A percentile compares a stretch with the other conserved stretches of the same genome.
Evolutionary conservation across 306 rosid genomes (phyloP).

Genomic region (Fragaria vesca): DNA sequence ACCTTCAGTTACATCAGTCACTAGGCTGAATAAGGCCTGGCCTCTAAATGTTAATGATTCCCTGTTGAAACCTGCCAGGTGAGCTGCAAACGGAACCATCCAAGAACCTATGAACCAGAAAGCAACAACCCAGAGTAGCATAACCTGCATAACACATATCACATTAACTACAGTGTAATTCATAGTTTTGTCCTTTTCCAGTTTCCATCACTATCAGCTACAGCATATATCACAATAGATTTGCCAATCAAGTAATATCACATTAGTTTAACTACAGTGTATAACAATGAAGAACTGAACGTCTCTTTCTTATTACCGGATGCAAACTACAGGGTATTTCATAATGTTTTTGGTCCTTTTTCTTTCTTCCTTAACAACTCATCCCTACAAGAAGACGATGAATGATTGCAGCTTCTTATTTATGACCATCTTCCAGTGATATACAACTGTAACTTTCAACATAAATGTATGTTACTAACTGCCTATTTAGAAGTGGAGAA

Average conservation of each 20-base stretch:
- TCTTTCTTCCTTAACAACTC: neutral
- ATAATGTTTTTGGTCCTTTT: neutral
- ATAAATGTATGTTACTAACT: slow-evolving; percentile 3
- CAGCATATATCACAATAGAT: neutral
- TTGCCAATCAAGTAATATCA: neutral
- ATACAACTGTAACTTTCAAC: neutral
- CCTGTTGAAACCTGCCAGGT: slow-evolving; percentile 67
- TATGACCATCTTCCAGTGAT: neutral
- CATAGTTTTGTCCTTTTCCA: neutral
- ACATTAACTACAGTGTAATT: slow-evolving; percentile 4
- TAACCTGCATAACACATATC: slow-evolving; percentile 56
- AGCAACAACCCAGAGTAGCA: slow-evolving; percentile 90
- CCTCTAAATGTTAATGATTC: slow-evolving; percentile 82
- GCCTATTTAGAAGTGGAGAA: slow-evolving; percentile 4
- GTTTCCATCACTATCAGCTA: neutral
- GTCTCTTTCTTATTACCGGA: neutral
- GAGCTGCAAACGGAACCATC: slow-evolving; percentile 86
- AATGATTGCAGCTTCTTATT: neutral
- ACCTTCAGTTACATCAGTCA: slow-evolving; percentile 87
- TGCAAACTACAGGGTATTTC: neutral
- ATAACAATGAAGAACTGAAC: neutral
- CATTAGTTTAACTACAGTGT: neutral
- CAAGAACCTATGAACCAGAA: slow-evolving; percentile 96
- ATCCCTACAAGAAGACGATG: slow-evolving; percentile 2
- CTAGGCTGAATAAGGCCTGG: slow-evolving; percentile 82